These are phyloP conservation scores for Malbranchea cinnamomea DNA, from an alignment of 2,329 filamentous ascomycete species.

Conservation along the genomic window DNA sequence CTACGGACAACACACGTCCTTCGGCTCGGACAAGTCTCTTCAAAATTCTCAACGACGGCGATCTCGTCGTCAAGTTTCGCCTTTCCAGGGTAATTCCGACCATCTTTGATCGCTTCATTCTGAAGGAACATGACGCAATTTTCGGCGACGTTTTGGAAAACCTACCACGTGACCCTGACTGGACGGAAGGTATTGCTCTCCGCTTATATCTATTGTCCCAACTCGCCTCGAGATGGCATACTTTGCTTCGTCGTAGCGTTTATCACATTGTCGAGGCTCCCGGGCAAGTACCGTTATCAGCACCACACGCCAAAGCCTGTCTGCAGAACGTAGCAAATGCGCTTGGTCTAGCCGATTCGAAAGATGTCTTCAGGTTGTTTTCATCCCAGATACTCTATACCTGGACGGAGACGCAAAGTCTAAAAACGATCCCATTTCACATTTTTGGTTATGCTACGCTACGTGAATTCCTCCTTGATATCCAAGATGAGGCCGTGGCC, in stretches of 20 bases:
- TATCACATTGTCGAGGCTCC: conserved; percentile 92
- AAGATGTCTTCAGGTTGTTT: conserved; percentile 67
- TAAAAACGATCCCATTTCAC: conserved; percentile 64
- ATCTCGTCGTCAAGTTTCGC: conserved; percentile 59
- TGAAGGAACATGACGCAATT: conserved; percentile 68
- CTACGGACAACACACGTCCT: conserved; percentile 41
- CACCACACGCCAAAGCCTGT: conserved; percentile 57
- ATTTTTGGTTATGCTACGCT: conserved; percentile 68
- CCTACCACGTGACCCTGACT: conserved; percentile 57
- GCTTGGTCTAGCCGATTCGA: conserved; percentile 50
- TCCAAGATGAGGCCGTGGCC: conserved; percentile 63
- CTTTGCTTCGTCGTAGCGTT: conserved; percentile 68
- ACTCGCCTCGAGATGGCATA: conserved; percentile 71
- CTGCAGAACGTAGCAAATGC: conserved; percentile 49
- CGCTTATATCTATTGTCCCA: conserved; percentile 62
- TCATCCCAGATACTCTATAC: conserved; percentile 80
- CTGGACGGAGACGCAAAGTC: conserved; percentile 56
- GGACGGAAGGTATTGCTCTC: conserved; percentile 70
- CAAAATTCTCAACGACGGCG: conserved; percentile 50
- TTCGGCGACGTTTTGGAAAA: conserved; percentile 70
- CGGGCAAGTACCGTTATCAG: conserved; percentile 51
- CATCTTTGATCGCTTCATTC: conserved; percentile 68
- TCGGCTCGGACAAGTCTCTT: conserved; percentile 60
- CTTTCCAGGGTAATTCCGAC: conserved; percentile 54
- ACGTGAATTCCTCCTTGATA: conserved; percentile 51